Evolutionary conservation across 805 yeast species (phyloP).

Genomic region (Yarrowia divulgata): DNA sequence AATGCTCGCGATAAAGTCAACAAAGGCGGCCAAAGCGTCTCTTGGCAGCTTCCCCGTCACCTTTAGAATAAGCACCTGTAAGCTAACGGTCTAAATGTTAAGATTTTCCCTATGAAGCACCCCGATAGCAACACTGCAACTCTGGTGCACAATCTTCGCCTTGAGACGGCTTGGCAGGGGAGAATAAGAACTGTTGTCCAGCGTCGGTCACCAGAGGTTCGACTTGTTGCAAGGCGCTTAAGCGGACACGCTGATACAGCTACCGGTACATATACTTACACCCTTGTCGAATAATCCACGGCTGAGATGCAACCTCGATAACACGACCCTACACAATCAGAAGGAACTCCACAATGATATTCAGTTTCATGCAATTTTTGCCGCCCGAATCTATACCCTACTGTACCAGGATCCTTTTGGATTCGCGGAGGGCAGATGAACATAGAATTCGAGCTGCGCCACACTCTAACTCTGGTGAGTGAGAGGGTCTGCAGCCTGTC

Average conservation of each 20-base stretch:
- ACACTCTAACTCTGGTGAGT: neutral
- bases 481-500: neutral
- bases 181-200: too few species aligned
- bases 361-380: slow-evolving; percentile 7
- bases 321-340: too few species aligned
- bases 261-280: too few species aligned
- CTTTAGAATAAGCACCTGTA: neutral
- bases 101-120: slow-evolving; percentile 7
- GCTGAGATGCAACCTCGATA: neutral
- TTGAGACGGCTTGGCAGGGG: too few species aligned
- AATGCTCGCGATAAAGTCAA: neutral
- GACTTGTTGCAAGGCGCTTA: too few species aligned
- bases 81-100: neutral
- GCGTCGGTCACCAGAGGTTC: too few species aligned
- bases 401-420: slow-evolving; percentile 1
- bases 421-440: neutral
- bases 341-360: too few species aligned
- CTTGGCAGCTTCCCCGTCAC: neutral
- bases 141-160: neutral
- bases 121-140: neutral
- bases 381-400: slow-evolving; percentile 2
- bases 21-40: neutral
- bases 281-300: neutral
- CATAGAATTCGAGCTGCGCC: slow-evolving; percentile 18
- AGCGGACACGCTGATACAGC: too few species aligned